phyloP scores from a whole-genome alignment of 768 basidiomycete genomes.

The Flagelloscypha sp. region DNA sequence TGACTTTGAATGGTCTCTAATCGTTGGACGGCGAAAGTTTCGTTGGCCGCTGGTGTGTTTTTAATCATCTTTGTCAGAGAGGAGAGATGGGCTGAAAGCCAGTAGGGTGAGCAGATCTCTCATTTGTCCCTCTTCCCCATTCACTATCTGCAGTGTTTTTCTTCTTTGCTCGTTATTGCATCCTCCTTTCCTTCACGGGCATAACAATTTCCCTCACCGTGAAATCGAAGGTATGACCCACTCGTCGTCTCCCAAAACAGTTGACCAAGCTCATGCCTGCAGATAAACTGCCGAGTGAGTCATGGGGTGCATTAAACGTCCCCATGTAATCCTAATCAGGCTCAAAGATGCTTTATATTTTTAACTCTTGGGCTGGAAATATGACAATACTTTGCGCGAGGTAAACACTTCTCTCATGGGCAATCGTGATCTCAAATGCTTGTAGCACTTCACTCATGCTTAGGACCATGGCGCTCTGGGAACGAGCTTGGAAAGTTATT shows the following conservation, averaged over 20 bases:
- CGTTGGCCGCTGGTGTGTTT: conserved; percentile 61
- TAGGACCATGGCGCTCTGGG: conserved; percentile 61
- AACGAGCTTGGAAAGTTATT: conserved; percentile 44
- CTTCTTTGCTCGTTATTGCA: conserved; percentile 65
- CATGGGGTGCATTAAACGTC: background rate
- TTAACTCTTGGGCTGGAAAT: conserved; percentile 62
- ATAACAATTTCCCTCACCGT: conserved; percentile 52
- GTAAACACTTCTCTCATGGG: conserved; percentile 65
- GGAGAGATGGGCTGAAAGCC: conserved; percentile 1
- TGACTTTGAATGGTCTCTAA: conserved; percentile 60
- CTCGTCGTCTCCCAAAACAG: conserved; percentile 1
- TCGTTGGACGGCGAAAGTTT: conserved; percentile 48
- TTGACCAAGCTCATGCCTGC: conserved; percentile 1
- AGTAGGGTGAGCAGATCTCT: background rate
- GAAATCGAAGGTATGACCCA: conserved; percentile 30
- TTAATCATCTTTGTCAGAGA: background rate
- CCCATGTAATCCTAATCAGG: conserved; percentile 24
- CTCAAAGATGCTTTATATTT: conserved; percentile 59
- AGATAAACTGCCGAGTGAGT: conserved; percentile 57
- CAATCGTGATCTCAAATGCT: conserved; percentile 42
- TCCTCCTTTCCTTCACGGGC: conserved; percentile 57
- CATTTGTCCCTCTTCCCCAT: conserved; percentile 3
- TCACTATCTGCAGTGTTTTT: conserved; percentile 40
- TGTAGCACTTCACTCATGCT: conserved; percentile 5
- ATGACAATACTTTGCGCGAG: conserved; percentile 59